Evolutionary conservation across 352 stramenopile genomes (phyloP), one percentile per base, ranked within the genome.

Genomic region (Phytopythium ostracodes): DNA sequence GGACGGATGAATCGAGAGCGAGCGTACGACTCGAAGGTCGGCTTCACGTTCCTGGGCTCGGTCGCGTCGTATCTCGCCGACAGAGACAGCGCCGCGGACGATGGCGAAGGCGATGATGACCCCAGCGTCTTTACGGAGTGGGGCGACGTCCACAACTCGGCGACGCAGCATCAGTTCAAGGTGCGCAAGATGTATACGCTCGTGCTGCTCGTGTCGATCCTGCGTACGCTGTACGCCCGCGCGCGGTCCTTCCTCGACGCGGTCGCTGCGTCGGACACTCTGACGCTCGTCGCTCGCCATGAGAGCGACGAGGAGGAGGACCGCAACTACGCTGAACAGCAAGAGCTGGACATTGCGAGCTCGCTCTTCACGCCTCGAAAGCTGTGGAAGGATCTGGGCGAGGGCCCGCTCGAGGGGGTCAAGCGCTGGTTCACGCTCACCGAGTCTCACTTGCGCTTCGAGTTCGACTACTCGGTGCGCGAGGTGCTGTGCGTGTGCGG

Each of bases 161-260:
- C 50, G 46, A 70, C 49, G 33, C 66, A 62, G 15, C 78, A 82
- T 49, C 71, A 81, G 44, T 72, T 71, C 42, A 88, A 90, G 57
- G 72, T 89, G 50, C 82, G 81, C 42, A 88, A 89, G 67, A 89
- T 94, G 81, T 94, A 94, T 71, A 85, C 79, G 29, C 62, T 90
- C 0, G 90, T 94, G 63, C 65, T 92, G 3, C 88, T 94, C 76
- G 84, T 92, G 18, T 91, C 84, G 5, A 76, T 94, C 20, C 67
- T 94, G 18, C 79, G 85, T 5, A 92, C 85, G 9, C 61, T 91
- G 18, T 87, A 91, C 62, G 84, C 81, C 7, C 72, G 76, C 42
- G 84, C 76, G 15, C 81, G 81, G 56, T 67, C 82, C 31, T 87
- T 91, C 38, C 64, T 92, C 2, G 10, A 61, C 47, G 42, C 60